Evolutionary conservation across 2,329 filamentous ascomycete genomes (phyloP).

Genomic region (Phialemonium atrogriseum): DNA sequence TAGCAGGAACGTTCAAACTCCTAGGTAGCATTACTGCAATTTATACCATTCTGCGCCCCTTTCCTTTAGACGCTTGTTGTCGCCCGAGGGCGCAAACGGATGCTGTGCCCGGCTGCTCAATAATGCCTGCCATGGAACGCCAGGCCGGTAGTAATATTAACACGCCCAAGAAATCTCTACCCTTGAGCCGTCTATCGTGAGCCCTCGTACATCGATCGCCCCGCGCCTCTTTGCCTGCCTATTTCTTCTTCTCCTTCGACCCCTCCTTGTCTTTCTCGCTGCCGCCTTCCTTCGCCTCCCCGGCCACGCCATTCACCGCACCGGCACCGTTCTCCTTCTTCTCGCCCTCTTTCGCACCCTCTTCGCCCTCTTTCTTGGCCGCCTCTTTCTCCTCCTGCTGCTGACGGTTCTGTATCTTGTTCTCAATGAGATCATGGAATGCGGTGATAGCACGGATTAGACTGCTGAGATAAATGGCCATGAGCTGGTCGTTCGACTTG

Average conservation of each 20-base stretch:
- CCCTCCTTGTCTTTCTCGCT: slow-evolving; percentile 42
- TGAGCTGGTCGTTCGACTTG: slow-evolving; percentile 98
- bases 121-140: too few species aligned
- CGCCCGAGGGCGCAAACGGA: too few species aligned
- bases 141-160: slow-evolving; percentile 14
- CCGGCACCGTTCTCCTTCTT: slow-evolving; percentile 49
- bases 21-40: too few species aligned
- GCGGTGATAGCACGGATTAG: slow-evolving; percentile 96
- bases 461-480: slow-evolving; percentile 96
- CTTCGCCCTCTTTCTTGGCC: slow-evolving; percentile 65
- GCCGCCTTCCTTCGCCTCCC: slow-evolving; percentile 31
- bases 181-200: slow-evolving; percentile 13
- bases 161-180: slow-evolving; percentile 10
- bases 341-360: slow-evolving; percentile 47
- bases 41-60: too few species aligned
- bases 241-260: slow-evolving; percentile 43
- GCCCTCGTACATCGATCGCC: slow-evolving; percentile 12
- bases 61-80: too few species aligned
- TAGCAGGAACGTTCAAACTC: too few species aligned
- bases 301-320: slow-evolving; percentile 28
- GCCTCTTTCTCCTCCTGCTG: slow-evolving; percentile 91
- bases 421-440: slow-evolving; percentile 98
- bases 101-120: too few species aligned
- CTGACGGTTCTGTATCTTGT: slow-evolving; percentile 98
- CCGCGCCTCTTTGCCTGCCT: slow-evolving; percentile 29